phyloP scores from a whole-genome alignment of 208 protist species.

The Lotmaria passim region DNA sequence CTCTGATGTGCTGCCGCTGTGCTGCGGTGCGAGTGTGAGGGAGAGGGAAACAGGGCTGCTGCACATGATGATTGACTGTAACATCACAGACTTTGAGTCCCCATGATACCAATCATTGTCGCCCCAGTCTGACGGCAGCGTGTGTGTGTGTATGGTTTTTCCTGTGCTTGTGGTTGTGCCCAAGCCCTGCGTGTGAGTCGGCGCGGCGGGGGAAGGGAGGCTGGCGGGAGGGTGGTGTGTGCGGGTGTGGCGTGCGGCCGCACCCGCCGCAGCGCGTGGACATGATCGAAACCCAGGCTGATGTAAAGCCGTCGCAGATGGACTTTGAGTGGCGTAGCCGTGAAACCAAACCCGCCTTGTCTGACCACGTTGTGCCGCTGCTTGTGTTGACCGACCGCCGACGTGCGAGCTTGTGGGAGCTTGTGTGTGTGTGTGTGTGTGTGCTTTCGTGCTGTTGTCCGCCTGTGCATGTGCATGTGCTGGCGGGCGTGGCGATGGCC shows the following conservation, averaged over 20 bases:
- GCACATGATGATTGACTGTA: slow-evolving; percentile 27
- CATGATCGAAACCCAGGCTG: slow-evolving; percentile 10
- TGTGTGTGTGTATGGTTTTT: too few species aligned
- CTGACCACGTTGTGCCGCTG: not conserved
- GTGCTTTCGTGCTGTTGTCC: not conserved
- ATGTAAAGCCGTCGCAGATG: slow-evolving; percentile 9
- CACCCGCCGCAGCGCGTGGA: not conserved
- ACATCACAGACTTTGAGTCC: slow-evolving; percentile 27
- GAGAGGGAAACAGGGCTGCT: not conserved
- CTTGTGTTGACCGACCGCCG: not conserved
- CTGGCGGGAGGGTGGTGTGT: too few species aligned
- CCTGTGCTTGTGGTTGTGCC: too few species aligned
- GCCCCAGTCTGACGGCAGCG: slow-evolving; percentile 14
- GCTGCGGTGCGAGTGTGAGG: too few species aligned
- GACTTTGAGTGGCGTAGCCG: slow-evolving; percentile 5
- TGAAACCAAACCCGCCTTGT: slow-evolving; percentile 6
- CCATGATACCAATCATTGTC: slow-evolving; percentile 22
- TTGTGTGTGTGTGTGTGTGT: slow-evolving; percentile 4
- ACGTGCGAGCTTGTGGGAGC: too few species aligned
- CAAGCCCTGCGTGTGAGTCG: too few species aligned
- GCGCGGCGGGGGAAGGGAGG: too few species aligned
- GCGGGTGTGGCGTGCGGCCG: not conserved
- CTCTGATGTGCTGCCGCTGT: not conserved
- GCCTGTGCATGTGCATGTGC: not conserved
- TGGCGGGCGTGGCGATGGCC: slow-evolving; percentile 4